Percentiles rank a stretch among this genome's conserved stretches.
phyloP scores from a whole-genome alignment of 179 eudicot species.

The Pouteria campechiana region DNA sequence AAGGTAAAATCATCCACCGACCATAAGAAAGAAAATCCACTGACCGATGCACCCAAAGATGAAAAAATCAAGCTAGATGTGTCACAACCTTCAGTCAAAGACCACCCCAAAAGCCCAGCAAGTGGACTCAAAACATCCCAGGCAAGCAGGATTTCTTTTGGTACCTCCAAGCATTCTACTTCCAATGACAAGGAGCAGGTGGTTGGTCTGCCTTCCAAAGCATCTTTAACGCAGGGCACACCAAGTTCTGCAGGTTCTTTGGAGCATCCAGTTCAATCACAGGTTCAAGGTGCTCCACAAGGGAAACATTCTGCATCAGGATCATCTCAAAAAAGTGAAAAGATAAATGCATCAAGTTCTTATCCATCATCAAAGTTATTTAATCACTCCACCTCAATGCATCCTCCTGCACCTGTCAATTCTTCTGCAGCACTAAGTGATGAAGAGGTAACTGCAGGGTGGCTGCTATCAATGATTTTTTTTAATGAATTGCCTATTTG shows the following conservation, averaged over 20 bases:
- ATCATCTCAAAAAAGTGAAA: slow-evolving; percentile 46
- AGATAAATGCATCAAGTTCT: slow-evolving; percentile 23
- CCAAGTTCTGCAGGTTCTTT: slow-evolving; percentile 19
- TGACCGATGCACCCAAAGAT: slow-evolving; percentile 17
- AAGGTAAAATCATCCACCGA: too few relatives aligned
- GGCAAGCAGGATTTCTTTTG: slow-evolving; percentile 26
- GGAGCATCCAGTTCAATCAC: slow-evolving; percentile 34
- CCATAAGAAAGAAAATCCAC: slow-evolving; percentile 34
- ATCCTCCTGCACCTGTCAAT: slow-evolving; percentile 43
- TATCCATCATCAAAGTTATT: slow-evolving; percentile 43
- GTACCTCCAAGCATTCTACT: slow-evolving; percentile 29
- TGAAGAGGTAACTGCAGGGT: slow-evolving; percentile 63
- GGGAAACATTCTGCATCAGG: slow-evolving; percentile 32
- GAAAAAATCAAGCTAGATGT: too few relatives aligned
- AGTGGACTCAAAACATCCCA: slow-evolving; percentile 34
- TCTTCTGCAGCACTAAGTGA: slow-evolving; percentile 76
- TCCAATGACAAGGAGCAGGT: slow-evolving; percentile 40
- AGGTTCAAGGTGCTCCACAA: slow-evolving; percentile 26
- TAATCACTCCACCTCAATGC: slow-evolving; percentile 28
- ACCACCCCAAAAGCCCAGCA: slow-evolving; percentile 32
- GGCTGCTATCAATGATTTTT: not conserved
- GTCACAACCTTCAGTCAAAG: too few relatives aligned
- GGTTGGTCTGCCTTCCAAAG: slow-evolving; percentile 38
- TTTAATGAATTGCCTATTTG: not conserved
- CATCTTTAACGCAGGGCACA: slow-evolving; percentile 25